Base-by-base conservation (phyloP, 306 rosid genomes). In the Trichosanthes truncata region DNA sequence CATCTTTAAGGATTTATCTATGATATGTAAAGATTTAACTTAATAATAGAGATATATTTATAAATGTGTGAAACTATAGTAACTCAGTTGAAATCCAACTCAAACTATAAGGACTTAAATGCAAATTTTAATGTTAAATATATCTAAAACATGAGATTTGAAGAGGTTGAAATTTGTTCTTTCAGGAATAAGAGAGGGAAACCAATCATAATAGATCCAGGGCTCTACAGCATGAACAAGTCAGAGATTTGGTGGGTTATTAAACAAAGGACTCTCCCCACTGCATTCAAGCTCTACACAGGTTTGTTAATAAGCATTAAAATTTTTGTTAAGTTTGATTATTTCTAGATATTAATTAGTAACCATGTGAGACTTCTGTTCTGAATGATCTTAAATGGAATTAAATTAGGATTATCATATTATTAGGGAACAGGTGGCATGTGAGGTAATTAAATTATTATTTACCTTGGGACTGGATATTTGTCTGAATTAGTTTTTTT, bases 241-340 rank as follows among this genome's bases (percentile, higher is more conserved):
- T 92, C 98, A 77, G 98, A 94, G n/a, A 83, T 92, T 84, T 90
- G 98, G 98, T 90, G 93, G 96, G 88, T 80, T 18, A 81, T 86
- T 23, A 94, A 92, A 73, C 98, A 94, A 71, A 94, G 97, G 82
- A 78, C 57, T 78, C 79, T 94, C 15, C 98, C 97, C 72, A 85
- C 96, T 51, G 86, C 97, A 57, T 94, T 94, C 84, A 94, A 92
- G 89, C 96, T 94, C 45, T 94, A 89, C 79, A 91, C 98, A 92
- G 98, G 98, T 94, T 83, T 78, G 78, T 62, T 49, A 10, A 51
- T 51, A n/a, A 6, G 60, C 68, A 38, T 62, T 78, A 3, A 33
- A 14, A 26, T 11, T 18, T 29, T 29, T 61, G 0, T 9, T 5
- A 9, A 38, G 9, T 36, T 67, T 68, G 20, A 29, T 63, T 56